These are phyloP conservation scores for Annulohypoxylon moriforme DNA, from an alignment of 495 filamentous ascomycete genomes.

Conservation along the genomic window DNA sequence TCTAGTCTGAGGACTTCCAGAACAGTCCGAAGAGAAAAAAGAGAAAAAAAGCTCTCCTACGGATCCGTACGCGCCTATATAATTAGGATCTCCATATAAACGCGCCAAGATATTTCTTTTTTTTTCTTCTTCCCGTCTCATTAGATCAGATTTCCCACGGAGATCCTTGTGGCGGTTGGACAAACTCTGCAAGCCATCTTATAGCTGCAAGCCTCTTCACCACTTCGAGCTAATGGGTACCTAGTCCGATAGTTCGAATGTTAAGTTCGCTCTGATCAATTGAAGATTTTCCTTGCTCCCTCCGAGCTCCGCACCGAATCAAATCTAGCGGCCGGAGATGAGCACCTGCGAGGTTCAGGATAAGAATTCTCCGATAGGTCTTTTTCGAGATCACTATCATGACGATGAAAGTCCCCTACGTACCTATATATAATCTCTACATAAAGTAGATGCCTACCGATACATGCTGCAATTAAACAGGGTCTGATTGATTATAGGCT, in stretches of 20 bases:
- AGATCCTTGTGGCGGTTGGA: constrained; percentile 17
- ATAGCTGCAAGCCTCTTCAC: constrained; percentile 28
- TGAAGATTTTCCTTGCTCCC: constrained; percentile 8
- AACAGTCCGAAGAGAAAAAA: constrained; percentile 1
- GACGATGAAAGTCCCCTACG: constrained; percentile 3
- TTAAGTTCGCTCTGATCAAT: constrained; percentile 11
- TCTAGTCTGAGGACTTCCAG: constrained; percentile 14
- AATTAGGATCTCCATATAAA: constrained; percentile 32
- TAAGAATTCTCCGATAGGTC: constrained; percentile 33
- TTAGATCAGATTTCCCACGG: not conserved
- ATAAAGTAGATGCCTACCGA: too few species aligned
- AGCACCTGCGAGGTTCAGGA: constrained; percentile 14
- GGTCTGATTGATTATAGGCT: constrained; percentile 21
- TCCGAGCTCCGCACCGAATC: constrained; percentile 24
- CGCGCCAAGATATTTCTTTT: constrained; percentile 34
- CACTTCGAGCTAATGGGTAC: constrained; percentile 17
- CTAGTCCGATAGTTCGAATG: not conserved
- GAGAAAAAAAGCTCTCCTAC: constrained; percentile 26
- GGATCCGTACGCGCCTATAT: constrained; percentile 20
- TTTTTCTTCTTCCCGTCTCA: constrained; percentile 1
- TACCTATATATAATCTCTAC: constrained; percentile 9
- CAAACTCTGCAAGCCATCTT: constrained; percentile 31
- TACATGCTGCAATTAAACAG: constrained; percentile 25
- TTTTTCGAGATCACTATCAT: not conserved
- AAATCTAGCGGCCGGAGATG: constrained; percentile 31